Evolutionary conservation across 139 green algal species (phyloP).

Genomic region (Edaphochlamys debaryana): DNA sequence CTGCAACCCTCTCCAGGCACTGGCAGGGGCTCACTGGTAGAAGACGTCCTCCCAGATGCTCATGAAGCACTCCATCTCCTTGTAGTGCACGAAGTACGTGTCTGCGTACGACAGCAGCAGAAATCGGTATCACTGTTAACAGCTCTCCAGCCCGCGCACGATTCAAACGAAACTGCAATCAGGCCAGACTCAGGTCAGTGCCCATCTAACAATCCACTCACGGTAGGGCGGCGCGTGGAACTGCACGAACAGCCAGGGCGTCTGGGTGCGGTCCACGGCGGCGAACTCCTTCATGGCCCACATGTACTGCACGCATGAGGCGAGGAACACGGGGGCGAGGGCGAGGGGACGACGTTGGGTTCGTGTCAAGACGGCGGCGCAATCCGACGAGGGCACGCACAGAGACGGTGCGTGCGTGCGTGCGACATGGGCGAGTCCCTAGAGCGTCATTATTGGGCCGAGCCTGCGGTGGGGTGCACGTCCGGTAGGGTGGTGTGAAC

Average conservation of each 20-base stretch:
- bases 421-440: too few species aligned
- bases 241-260: constrained; percentile 48
- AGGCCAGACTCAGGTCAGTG: not conserved
- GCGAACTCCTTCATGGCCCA: constrained; percentile 20
- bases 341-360: too few species aligned
- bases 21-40: constrained; percentile 53
- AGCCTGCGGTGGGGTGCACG: too few species aligned
- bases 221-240: constrained; percentile 26
- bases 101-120: too few species aligned
- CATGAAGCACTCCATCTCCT: constrained; percentile 59
- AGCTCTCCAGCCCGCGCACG: not conserved
- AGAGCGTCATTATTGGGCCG: too few species aligned
- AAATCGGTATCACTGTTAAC: not conserved
- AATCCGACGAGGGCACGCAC: too few species aligned
- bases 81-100: constrained; percentile 49
- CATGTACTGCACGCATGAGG: too few species aligned
- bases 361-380: too few species aligned
- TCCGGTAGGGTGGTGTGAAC: too few species aligned
- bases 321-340: not conserved
- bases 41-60: constrained; percentile 50
- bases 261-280: constrained; percentile 30
- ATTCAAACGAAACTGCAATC: constrained; percentile 16
- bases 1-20: too few species aligned
- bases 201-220: too few species aligned
- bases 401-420: too few species aligned